A percentile compares a stretch with the other conserved stretches of the same genome.
These are phyloP conservation scores for Solanum paucissectum DNA, from an alignment of 257 asterid genomes.

Conservation along the genomic window DNA sequence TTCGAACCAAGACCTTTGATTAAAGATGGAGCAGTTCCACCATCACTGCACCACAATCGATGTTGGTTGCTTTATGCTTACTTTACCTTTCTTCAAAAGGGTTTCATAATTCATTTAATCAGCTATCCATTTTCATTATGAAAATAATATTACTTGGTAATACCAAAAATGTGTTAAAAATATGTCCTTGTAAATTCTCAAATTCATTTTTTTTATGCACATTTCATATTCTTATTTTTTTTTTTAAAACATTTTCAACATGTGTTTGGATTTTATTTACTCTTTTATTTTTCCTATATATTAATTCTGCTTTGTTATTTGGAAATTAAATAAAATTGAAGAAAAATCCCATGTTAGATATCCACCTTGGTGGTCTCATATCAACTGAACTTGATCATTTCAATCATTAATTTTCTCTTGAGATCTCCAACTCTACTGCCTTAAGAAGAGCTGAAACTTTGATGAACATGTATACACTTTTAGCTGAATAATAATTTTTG, in stretches of 20 bases:
- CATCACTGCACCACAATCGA: too few species aligned
- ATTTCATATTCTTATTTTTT: not conserved
- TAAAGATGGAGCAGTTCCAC: not conserved
- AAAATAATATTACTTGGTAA: not conserved
- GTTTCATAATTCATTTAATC: not conserved
- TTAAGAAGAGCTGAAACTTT: not conserved
- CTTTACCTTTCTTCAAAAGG: not conserved
- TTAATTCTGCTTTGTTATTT: constrained; percentile 29
- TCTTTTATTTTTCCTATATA: not conserved
- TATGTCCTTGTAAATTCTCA: not conserved
- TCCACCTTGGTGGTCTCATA: constrained; percentile 29
- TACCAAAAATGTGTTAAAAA: not conserved
- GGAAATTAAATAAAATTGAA: constrained; percentile 24
- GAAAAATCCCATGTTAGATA: constrained; percentile 16
- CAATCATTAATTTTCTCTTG: constrained; percentile 4
- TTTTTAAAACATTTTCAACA: not conserved
- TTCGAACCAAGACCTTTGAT: too few species aligned
- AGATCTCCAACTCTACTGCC: constrained; percentile 30
- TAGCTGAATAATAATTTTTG: not conserved
- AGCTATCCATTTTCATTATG: not conserved
- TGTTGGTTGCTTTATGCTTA: not conserved
- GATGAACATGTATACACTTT: not conserved
- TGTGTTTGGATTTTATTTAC: not conserved
- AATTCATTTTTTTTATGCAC: not conserved
- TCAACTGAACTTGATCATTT: constrained; percentile 33